Conservation (phyloP, 108 stramenopile genomes). For the Epipyxis sp. region DNA sequence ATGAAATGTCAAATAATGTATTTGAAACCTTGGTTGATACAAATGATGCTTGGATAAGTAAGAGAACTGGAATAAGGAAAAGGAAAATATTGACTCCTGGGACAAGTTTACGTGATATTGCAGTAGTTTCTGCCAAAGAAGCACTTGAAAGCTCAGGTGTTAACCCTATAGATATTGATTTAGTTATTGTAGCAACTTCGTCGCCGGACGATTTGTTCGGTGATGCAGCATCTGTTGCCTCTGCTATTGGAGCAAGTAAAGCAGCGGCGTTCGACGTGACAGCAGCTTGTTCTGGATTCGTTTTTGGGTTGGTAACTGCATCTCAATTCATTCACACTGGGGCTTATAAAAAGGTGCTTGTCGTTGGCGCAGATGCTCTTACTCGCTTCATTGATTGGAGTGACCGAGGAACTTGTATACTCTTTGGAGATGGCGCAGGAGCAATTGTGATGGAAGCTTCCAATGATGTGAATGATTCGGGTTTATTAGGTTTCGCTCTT, state of each 20-base stretch:
- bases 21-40: conserved; percentile 85
- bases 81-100: conserved; percentile 66
- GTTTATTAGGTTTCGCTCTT: conserved; percentile 79
- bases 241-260: conserved; percentile 67
- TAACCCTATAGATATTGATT: conserved; percentile 66
- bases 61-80: conserved; percentile 81
- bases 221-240: conserved; percentile 79
- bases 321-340: conserved; percentile 70
- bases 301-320: conserved; percentile 86
- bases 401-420: conserved; percentile 85
- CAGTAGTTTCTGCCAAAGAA: conserved; percentile 38
- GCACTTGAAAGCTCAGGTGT: conserved; percentile 73
- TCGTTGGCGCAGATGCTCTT: conserved; percentile 86
- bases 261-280: conserved; percentile 90
- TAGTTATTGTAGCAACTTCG: conserved; percentile 83
- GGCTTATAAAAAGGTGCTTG: conserved; percentile 67
- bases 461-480: conserved; percentile 57
- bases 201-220: conserved; percentile 92
- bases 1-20: conserved; percentile 70
- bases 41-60: conserved; percentile 87
- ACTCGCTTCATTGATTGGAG: conserved; percentile 93
- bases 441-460: conserved; percentile 77
- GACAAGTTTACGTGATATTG: conserved; percentile 31
- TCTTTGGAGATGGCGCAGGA: conserved; percentile 95
- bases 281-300: conserved; percentile 90